These are phyloP conservation scores for Candida patagonica DNA, from an alignment of 805 yeast species.

Conservation along the genomic window DNA sequence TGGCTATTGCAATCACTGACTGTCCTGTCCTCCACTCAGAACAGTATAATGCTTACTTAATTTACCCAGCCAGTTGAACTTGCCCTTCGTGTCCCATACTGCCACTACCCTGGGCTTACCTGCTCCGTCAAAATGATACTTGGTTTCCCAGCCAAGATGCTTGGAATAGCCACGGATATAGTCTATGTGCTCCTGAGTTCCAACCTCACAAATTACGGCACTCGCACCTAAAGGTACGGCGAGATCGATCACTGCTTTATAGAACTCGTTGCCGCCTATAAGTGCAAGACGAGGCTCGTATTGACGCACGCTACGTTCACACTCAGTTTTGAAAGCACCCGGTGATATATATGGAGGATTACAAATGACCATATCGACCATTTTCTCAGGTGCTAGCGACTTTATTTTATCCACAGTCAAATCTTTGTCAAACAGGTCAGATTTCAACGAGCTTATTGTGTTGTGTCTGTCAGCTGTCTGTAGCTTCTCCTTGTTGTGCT, in stretches of 20 bases:
- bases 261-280: slow-evolving; percentile 71
- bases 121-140: slow-evolving; percentile 41
- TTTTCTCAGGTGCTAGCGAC: not conserved
- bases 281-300: slow-evolving; percentile 76
- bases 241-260: slow-evolving; percentile 41
- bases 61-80: slow-evolving; percentile 3
- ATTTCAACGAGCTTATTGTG: not conserved
- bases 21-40: not conserved
- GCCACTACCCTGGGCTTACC: slow-evolving; percentile 20
- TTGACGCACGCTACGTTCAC: slow-evolving; percentile 53
- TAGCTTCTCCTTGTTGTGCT: slow-evolving; percentile 5
- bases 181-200: slow-evolving; percentile 48
- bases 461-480: slow-evolving; percentile 3
- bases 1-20: not conserved
- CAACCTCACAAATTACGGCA: slow-evolving; percentile 72
- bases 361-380: slow-evolving; percentile 52
- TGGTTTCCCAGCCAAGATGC: slow-evolving; percentile 39
- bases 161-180: slow-evolving; percentile 26
- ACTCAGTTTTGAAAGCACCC: slow-evolving; percentile 35
- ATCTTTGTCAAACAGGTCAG: slow-evolving; percentile 1
- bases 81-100: slow-evolving; percentile 11
- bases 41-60: not conserved
- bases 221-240: slow-evolving; percentile 36
- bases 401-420: not conserved
- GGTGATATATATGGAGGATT: slow-evolving; percentile 84